Evolutionary conservation across 192 early-diverging fungal species (phyloP), one percentile per base, ranked within the genome.

Genomic region (Backusella tarrabulga): DNA sequence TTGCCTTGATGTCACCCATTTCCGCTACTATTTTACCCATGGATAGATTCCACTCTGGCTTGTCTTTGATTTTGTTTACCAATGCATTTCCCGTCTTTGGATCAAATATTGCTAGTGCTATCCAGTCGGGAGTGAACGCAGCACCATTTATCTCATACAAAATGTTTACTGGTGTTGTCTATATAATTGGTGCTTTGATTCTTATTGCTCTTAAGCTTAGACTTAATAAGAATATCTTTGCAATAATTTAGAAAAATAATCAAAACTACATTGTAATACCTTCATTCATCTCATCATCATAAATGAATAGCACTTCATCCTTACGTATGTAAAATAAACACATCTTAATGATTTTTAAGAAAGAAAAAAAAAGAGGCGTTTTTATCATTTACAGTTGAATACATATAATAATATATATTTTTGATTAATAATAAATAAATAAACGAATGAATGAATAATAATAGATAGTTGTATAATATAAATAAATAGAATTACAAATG

Each of bases 111-210:
- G 78, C 82, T 8, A 72, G 76, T 44, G 82, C 76, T 34, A 77
- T 83, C 8, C 71, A 83, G 60, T n/a, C 73, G 8, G 80, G 74
- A 50, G 67, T 83, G 6, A 34, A 52, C 7, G 76, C 83, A 0
- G 56, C 75, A 6, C 67, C 79, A 1, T 80, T 69, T 19, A 79
- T 85, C 60, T 72, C 78, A 34, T 75, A 86, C 15, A 83, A 84
- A 75, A 80, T 88, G 77, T 88, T 83, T 77, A 67, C 80, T 26
- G 78, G 81, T 21, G 68, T 63, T 44, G 32, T 50, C 14, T 79
- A 79, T 71, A 15, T 75, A 2, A 1, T 71, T 15, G 72, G 38
- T 6, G 67, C 68, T 6, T 5, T 74, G 3, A 3, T 79, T 71
- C 29, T 79, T 2, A 8, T 70, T 21, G 34, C 71, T 17, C 50